Evolutionary conservation across 805 yeast species (phyloP).

Genomic region (Ogataea thermomethanolica): DNA sequence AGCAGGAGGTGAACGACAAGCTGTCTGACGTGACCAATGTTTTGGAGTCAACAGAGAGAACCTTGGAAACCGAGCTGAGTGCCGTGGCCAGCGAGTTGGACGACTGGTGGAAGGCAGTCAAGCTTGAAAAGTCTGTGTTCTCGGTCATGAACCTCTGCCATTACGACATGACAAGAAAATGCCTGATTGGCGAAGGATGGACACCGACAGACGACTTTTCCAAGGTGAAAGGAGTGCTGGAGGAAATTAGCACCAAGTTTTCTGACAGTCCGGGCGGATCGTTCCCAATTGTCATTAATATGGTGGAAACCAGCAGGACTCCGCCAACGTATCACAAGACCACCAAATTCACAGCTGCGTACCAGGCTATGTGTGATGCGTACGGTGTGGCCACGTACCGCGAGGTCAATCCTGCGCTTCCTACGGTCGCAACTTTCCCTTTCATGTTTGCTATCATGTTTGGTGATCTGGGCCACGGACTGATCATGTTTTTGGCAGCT

Average conservation of each 20-base stretch:
- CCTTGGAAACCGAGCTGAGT: constrained; percentile 61
- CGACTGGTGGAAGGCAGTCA: constrained; percentile 52
- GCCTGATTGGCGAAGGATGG: constrained; percentile 75
- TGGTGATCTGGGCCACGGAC: constrained; percentile 97
- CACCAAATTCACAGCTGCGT: constrained; percentile 91
- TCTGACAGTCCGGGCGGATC: constrained; percentile 24
- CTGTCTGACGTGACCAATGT: constrained; percentile 51
- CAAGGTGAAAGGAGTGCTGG: constrained; percentile 42
- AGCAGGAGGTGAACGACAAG: constrained; percentile 44
- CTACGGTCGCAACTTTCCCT: constrained; percentile 94
- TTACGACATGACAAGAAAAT: constrained; percentile 62
- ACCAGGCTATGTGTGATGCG: constrained; percentile 91
- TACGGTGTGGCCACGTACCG: constrained; percentile 91
- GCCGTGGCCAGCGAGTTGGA: constrained; percentile 61
- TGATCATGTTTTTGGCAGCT: constrained; percentile 74
- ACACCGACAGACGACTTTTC: constrained; percentile 54
- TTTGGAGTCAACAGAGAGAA: constrained; percentile 45
- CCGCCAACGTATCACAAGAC: constrained; percentile 96
- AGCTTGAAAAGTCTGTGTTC: constrained; percentile 56
- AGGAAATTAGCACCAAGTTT: constrained; percentile 34
- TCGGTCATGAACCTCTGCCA: constrained; percentile 62
- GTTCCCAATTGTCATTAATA: constrained; percentile 41
- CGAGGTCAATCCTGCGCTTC: constrained; percentile 94
- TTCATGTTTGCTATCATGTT: constrained; percentile 99
- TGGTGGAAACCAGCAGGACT: constrained; percentile 69